A percentile compares a stretch with the other conserved stretches of the same genome.
Conservation (phyloP, 257 asterid genomes). For the Solanum chmielewskii region DNA sequence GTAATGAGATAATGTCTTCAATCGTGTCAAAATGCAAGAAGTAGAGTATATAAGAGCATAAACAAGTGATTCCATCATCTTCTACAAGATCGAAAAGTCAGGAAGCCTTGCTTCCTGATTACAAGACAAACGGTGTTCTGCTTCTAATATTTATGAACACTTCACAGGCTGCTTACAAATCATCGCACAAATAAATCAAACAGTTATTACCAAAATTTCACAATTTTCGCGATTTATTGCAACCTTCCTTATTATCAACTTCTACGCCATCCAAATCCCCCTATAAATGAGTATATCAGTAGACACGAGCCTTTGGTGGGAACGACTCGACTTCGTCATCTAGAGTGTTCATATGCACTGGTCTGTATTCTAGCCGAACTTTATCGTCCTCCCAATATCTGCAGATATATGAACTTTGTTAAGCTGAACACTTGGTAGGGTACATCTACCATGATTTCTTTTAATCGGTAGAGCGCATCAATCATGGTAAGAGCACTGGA, state of each 20-base stretch:
- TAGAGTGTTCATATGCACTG: constrained; percentile 80
- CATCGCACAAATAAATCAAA: constrained; percentile 15
- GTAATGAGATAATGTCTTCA: neutral
- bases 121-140: neutral
- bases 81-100: neutral
- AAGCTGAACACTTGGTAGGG: neutral
- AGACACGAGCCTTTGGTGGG: constrained; percentile 90
- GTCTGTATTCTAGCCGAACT: constrained; percentile 65
- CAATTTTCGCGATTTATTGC: constrained; percentile 12
- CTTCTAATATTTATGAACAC: constrained; percentile 1
- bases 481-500: neutral
- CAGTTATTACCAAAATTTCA: constrained; percentile 23
- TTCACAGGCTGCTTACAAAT: constrained; percentile 17
- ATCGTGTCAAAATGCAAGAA: neutral
- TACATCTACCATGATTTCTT: neutral
- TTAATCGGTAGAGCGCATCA: neutral
- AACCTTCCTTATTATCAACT: constrained; percentile 6
- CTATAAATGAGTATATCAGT: constrained; percentile 21
- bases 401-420: constrained; percentile 10
- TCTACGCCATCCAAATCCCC: neutral
- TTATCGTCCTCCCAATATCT: constrained; percentile 83
- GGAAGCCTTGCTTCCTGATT: neutral
- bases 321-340: constrained; percentile 75
- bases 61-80: neutral
- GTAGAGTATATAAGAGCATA: neutral